Percentiles rank a stretch among this genome's conserved stretches.
Evolutionary conservation across 2,329 filamentous ascomycete genomes (phyloP).

Genomic region (Tolypocladium cylindrosporum): DNA sequence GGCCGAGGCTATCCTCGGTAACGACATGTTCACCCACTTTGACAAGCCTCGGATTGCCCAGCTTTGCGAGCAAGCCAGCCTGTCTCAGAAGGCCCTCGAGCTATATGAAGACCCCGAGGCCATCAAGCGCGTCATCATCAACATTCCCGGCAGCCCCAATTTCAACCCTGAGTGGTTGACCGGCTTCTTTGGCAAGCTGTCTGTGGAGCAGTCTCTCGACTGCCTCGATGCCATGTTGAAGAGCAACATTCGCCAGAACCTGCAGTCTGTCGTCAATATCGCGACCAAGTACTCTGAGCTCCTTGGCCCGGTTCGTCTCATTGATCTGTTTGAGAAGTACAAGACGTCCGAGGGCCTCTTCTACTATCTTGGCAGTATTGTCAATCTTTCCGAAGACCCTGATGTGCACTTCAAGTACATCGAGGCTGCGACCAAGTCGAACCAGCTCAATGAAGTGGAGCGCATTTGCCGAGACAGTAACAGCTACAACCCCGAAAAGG

Average conservation of each 20-base stretch:
- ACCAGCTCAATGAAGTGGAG: constrained; percentile 91
- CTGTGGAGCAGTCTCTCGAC: constrained; percentile 88
- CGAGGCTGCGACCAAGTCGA: constrained; percentile 88
- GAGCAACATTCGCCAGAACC: constrained; percentile 90
- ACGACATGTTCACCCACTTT: constrained; percentile 97
- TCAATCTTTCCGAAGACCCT: constrained; percentile 89
- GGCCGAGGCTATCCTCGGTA: constrained; percentile 92
- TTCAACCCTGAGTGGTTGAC: constrained; percentile 87
- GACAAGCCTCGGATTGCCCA: constrained; percentile 82
- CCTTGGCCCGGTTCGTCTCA: constrained; percentile 75
- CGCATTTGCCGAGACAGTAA: constrained; percentile 93
- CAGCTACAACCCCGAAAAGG: constrained; percentile 83
- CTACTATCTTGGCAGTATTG: constrained; percentile 96
- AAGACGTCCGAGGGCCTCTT: constrained; percentile 94
- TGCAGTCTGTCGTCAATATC: constrained; percentile 89
- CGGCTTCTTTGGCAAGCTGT: constrained; percentile 86
- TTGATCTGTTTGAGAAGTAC: constrained; percentile 95
- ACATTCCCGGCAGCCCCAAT: constrained; percentile 72
- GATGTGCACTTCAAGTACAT: constrained; percentile 99
- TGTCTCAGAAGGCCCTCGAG: constrained; percentile 80
- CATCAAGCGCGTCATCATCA: constrained; percentile 83
- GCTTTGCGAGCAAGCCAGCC: constrained; percentile 86
- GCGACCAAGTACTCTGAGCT: constrained; percentile 97
- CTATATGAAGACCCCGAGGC: constrained; percentile 85
- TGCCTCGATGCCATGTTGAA: constrained; percentile 96